Evolutionary conservation across 352 stramenopile species (phyloP).

Genomic region (Pythium rishiriense): DNA sequence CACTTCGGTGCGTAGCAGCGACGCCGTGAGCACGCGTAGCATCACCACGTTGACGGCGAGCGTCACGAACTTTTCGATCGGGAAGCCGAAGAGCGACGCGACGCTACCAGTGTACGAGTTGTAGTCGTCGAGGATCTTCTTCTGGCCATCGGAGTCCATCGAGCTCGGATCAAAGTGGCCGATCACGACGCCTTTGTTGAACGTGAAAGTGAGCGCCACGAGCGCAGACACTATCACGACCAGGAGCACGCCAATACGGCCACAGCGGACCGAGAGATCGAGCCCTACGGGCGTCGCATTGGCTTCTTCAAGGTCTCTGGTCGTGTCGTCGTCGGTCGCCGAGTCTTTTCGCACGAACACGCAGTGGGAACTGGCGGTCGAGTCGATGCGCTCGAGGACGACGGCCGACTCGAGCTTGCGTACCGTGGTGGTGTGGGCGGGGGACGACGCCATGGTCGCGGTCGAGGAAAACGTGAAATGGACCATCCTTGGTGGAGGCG

Average conservation of each 20-base stretch:
- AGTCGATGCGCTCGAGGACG: neutral
- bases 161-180: neutral
- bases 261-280: neutral
- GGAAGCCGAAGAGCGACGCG: neutral
- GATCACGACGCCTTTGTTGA: neutral
- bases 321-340: neutral
- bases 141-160: neutral
- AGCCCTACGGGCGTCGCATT: neutral
- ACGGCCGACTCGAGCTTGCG: neutral
- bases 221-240: neutral
- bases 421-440: neutral
- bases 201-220: neutral
- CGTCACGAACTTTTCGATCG: constrained; percentile 1
- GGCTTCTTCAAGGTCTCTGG: neutral
- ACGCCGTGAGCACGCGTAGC: neutral
- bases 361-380: neutral
- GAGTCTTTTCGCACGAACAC: neutral
- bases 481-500: too few species aligned
- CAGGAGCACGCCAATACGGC: neutral
- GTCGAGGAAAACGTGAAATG: neutral
- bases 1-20: neutral
- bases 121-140: constrained; percentile 21
- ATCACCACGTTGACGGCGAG: neutral
- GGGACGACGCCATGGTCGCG: neutral
- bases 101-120: constrained; percentile 14